phyloP scores from a whole-genome alignment of 148 eudicot species.

The Rhododendron molle region DNA sequence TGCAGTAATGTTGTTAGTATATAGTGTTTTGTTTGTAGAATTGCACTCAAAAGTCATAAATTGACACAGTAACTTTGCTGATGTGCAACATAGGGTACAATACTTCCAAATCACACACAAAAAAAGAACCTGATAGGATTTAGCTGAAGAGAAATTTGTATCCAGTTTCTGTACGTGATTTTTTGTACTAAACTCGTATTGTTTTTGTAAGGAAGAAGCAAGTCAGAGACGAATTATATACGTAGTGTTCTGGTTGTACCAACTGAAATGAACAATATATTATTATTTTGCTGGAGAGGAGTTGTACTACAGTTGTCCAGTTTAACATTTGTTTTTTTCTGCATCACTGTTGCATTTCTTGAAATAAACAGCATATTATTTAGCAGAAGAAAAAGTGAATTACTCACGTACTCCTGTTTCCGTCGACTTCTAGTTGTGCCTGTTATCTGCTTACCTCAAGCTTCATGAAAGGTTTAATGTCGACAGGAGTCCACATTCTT shows the following conservation, averaged over 20 bases:
- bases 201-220: neutral
- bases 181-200: neutral
- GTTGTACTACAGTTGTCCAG: neutral
- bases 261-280: neutral
- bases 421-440: neutral
- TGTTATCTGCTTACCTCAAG: neutral
- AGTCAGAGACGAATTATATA: neutral
- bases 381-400: neutral
- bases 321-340: neutral
- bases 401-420: neutral
- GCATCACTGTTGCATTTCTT: neutral
- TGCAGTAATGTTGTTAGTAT: neutral
- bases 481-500: neutral
- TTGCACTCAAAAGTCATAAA: neutral
- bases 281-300: constrained; percentile 1
- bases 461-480: neutral
- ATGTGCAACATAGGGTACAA: neutral
- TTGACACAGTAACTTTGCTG: neutral
- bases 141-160: neutral
- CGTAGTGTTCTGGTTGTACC: neutral
- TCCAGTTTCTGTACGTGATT: neutral
- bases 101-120: neutral
- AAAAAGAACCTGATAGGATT: neutral
- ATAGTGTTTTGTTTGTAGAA: neutral
- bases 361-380: neutral